A percentile compares a stretch with the other conserved stretches of the same genome.
Conservation (phyloP, 148 eudicot species). For the Rhododendron griersonianum region DNA sequence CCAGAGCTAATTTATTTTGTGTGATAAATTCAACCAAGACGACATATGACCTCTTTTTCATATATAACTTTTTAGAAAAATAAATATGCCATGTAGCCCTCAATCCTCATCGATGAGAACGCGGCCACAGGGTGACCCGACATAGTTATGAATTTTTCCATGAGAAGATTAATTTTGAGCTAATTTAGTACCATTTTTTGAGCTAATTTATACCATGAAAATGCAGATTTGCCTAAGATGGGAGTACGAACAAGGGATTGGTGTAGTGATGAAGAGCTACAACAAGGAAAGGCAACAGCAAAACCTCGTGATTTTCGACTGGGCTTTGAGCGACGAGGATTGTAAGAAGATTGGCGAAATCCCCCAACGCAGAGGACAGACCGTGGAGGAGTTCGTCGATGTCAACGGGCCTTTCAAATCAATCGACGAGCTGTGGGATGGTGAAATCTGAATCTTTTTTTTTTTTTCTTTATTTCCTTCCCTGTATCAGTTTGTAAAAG, state of each 20-base stretch:
- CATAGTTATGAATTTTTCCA: not conserved
- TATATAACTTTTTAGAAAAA: no score
- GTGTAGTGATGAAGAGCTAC: not conserved
- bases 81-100: not conserved
- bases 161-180: not conserved
- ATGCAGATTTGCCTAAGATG: not conserved
- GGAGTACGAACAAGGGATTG: not conserved
- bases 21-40: not conserved
- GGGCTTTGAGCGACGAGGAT: not conserved
- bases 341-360: not conserved
- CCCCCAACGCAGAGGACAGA: not conserved
- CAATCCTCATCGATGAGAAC: not conserved
- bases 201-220: not conserved
- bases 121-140: not conserved
- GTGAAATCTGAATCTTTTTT: not conserved
- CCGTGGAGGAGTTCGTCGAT: not conserved
- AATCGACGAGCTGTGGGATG: not conserved
- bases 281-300: not conserved
- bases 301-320: not conserved
- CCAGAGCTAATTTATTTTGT: no score
- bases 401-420: not conserved
- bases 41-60: not conserved
- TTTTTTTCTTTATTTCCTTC: not conserved
- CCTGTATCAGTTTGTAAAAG: not conserved
- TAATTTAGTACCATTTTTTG: no score